Percentiles rank a stretch among this genome's conserved stretches.
These are phyloP conservation scores for Sphaerulina musiva DNA, from an alignment of 2,329 filamentous ascomycete genomes.

Conservation along the genomic window DNA sequence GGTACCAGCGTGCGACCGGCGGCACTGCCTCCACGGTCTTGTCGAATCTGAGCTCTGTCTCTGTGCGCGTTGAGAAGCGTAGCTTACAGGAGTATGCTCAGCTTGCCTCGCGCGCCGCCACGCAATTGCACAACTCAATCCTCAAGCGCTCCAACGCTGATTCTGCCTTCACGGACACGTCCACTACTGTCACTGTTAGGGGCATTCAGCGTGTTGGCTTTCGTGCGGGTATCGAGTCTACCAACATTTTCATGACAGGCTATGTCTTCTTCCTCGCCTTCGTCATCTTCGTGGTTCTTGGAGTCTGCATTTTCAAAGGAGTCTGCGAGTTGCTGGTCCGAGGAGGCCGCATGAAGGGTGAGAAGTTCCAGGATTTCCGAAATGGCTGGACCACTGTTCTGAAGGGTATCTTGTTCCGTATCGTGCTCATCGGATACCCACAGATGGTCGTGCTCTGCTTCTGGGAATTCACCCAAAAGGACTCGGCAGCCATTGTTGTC, in stretches of 20 bases:
- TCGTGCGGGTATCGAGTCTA: conserved; percentile 73
- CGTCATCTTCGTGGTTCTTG: conserved; percentile 64
- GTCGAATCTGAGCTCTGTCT: conserved; percentile 64
- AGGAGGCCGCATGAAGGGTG: conserved; percentile 68
- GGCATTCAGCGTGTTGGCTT: conserved; percentile 89
- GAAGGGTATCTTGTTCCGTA: conserved; percentile 87
- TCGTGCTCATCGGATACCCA: conserved; percentile 83
- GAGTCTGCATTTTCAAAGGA: conserved; percentile 73
- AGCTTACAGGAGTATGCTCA: conserved; percentile 42
- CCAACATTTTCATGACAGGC: conserved; percentile 90
- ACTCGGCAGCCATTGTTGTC: conserved; percentile 80
- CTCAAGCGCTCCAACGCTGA: conserved; percentile 33
- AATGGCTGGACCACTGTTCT: conserved; percentile 89
- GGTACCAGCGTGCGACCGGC: conserved; percentile 92
- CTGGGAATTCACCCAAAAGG: conserved; percentile 83
- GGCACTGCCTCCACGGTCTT: conserved; percentile 75
- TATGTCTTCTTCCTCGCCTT: conserved; percentile 84
- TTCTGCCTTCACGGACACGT: conserved; percentile 29
- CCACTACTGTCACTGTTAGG: conserved; percentile 51
- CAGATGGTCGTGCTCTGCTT: conserved; percentile 85
- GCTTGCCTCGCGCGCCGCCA: conserved; percentile 50
- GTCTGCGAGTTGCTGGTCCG: conserved; percentile 69
- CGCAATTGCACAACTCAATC: conserved; percentile 38
- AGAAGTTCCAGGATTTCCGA: conserved; percentile 88
- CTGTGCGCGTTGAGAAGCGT: conserved; percentile 74